Evolutionary conservation across 768 basidiomycete genomes (phyloP).

Genomic region (Termitomyces sp.): DNA sequence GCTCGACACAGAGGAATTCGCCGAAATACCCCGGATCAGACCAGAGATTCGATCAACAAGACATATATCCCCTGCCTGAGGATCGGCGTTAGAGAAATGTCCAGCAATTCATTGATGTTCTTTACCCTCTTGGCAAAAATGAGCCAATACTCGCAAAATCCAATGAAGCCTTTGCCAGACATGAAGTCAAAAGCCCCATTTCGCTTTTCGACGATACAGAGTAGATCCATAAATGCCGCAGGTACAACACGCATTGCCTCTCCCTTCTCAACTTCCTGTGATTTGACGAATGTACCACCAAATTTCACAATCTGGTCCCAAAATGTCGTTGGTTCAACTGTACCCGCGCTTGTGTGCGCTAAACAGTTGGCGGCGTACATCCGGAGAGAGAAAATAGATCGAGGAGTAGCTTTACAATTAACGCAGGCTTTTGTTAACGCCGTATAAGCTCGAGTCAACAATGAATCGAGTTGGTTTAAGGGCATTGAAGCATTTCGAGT

Average conservation of each 20-base stretch:
- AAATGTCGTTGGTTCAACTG: slow-evolving; percentile 47
- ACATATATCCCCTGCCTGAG: slow-evolving; percentile 41
- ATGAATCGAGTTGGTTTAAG: slow-evolving; percentile 47
- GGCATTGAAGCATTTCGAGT: slow-evolving; percentile 36
- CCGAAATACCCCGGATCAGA: slow-evolving; percentile 25
- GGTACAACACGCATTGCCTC: slow-evolving; percentile 33
- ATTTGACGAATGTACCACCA: slow-evolving; percentile 37
- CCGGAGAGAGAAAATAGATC: slow-evolving; percentile 26
- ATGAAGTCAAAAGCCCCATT: slow-evolving; percentile 33
- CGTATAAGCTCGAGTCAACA: slow-evolving; percentile 58
- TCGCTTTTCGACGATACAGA: slow-evolving; percentile 32
- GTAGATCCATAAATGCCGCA: slow-evolving; percentile 35
- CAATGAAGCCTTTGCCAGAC: slow-evolving; percentile 45
- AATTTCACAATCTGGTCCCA: slow-evolving; percentile 66
- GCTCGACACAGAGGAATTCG: slow-evolving; percentile 14
- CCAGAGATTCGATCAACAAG: slow-evolving; percentile 40
- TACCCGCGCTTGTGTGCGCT: slow-evolving; percentile 38
- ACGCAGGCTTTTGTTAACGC: slow-evolving; percentile 37
- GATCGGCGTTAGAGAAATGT: background rate
- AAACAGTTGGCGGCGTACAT: slow-evolving; percentile 44
- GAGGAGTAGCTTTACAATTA: slow-evolving; percentile 14
- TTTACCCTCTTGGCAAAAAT: slow-evolving; percentile 59
- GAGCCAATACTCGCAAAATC: slow-evolving; percentile 71
- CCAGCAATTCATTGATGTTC: background rate
- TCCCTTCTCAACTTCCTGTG: slow-evolving; percentile 21